These are phyloP conservation scores for Pisolithus tinctorius DNA, from an alignment of 768 basidiomycete species.

Conservation along the genomic window DNA sequence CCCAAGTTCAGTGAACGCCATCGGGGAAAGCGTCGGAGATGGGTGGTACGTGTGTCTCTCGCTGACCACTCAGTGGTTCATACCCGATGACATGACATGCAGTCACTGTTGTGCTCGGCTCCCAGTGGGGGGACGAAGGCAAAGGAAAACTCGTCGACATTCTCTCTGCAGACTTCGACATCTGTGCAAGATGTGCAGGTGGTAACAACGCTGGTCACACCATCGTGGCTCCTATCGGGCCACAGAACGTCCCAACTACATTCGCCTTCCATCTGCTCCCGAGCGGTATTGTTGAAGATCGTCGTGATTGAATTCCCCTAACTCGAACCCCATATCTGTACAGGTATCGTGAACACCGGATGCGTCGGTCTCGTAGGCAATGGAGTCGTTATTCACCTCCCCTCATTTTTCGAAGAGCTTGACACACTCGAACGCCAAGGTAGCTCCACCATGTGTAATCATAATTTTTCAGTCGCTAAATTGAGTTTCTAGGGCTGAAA, in stretches of 20 bases:
- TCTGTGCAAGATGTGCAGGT: constrained; percentile 95
- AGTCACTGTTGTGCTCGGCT: constrained; percentile 74
- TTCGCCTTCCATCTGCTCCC: constrained; percentile 96
- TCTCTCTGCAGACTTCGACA: constrained; percentile 78
- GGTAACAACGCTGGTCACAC: constrained; percentile 99
- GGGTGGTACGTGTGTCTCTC: constrained; percentile 14
- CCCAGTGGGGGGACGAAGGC: constrained; percentile 93
- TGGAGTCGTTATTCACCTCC: constrained; percentile 94
- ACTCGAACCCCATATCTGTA: background rate
- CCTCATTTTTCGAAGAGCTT: constrained; percentile 90
- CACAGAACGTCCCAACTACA: constrained; percentile 67
- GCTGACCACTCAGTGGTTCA: constrained; percentile 3
- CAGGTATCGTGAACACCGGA: constrained; percentile 79
- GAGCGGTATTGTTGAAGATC: constrained; percentile 53
- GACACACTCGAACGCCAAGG: constrained; percentile 83
- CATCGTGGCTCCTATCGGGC: constrained; percentile 74
- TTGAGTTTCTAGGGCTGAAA: constrained; percentile 57
- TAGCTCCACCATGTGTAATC: constrained; percentile 23
- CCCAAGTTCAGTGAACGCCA: background rate
- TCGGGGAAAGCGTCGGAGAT: constrained; percentile 11
- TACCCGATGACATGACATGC: constrained; percentile 4
- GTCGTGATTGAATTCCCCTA: background rate
- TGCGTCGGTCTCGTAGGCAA: constrained; percentile 87
- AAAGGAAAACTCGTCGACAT: constrained; percentile 98
- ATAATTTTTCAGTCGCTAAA: background rate